phyloP scores from a whole-genome alignment of 176 grass and related monocot species.

The Secale cereale region DNA sequence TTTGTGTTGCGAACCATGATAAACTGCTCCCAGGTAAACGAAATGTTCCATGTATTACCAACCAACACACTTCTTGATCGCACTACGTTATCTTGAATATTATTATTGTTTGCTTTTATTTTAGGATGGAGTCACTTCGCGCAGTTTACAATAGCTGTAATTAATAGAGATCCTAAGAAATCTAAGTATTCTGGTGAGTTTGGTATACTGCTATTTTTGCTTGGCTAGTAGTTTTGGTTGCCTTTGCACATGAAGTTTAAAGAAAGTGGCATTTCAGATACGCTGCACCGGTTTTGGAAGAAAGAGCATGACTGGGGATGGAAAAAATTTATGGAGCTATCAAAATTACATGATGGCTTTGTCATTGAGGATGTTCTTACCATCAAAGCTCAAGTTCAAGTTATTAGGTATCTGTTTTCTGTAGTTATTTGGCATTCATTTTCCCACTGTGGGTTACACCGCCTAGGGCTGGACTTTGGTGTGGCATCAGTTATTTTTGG shows the following conservation, averaged over 20 bases:
- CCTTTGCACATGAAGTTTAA: conserved; percentile 32
- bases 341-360: conserved; percentile 94
- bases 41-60: conserved; percentile 17
- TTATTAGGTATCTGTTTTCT: conserved; percentile 75
- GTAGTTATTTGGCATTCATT: conserved; percentile 12
- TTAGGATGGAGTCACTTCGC: conserved; percentile 98
- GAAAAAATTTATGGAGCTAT: conserved; percentile 99
- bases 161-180: conserved; percentile 99
- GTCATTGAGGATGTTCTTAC: conserved; percentile 81
- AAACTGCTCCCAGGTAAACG: conserved; percentile 87
- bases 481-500: conserved; percentile 22
- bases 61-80: conserved; percentile 6
- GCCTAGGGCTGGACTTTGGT: background rate
- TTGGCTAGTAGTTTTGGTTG: conserved; percentile 25
- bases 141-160: conserved; percentile 98
- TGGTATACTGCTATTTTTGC: conserved; percentile 18
- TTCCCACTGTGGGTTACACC: background rate
- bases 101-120: conserved; percentile 33
- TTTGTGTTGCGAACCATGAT: conserved; percentile 98
- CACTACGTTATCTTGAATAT: conserved; percentile 14
- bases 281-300: conserved; percentile 98
- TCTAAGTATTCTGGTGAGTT: conserved; percentile 99
- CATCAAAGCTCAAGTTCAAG: conserved; percentile 99
- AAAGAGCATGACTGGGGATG: conserved; percentile 99
- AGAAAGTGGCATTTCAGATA: conserved; percentile 78